phyloP scores from a whole-genome alignment of 768 basidiomycete genomes.

The Serendipita sp. region DNA sequence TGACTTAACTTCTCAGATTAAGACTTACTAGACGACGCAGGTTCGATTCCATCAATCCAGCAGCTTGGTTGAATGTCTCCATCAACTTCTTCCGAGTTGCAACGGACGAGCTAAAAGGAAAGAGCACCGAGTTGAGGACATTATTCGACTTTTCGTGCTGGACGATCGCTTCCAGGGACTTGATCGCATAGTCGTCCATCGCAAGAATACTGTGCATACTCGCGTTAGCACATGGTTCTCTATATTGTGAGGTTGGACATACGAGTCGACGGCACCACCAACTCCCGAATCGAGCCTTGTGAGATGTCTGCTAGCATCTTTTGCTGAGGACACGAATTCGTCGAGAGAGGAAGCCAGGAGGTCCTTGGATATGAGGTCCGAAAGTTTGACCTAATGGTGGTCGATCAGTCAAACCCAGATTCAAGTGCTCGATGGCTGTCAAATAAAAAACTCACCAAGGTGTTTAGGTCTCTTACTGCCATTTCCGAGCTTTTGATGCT shows the following conservation, averaged over 20 bases:
- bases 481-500: constrained; percentile 2
- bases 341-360: neutral
- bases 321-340: neutral
- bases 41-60: constrained; percentile 3
- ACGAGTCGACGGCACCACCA: constrained; percentile 2
- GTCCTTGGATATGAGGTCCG: neutral
- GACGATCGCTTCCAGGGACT: neutral
- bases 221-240: neutral
- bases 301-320: constrained; percentile 1
- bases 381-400: neutral
- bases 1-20: neutral
- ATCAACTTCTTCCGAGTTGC: neutral
- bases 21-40: neutral
- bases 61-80: constrained; percentile 2
- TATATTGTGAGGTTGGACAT: neutral
- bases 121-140: neutral
- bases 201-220: neutral
- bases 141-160: neutral
- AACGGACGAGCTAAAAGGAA: neutral
- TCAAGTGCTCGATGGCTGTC: too few species aligned
- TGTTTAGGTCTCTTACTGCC: neutral
- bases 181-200: constrained; percentile 5
- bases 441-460: neutral
- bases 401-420: too few species aligned
- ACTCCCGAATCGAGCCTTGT: neutral